These are phyloP conservation scores for Perkinsus chesapeaki DNA, from an alignment of 169 alveolate genomes.

Conservation along the genomic window DNA sequence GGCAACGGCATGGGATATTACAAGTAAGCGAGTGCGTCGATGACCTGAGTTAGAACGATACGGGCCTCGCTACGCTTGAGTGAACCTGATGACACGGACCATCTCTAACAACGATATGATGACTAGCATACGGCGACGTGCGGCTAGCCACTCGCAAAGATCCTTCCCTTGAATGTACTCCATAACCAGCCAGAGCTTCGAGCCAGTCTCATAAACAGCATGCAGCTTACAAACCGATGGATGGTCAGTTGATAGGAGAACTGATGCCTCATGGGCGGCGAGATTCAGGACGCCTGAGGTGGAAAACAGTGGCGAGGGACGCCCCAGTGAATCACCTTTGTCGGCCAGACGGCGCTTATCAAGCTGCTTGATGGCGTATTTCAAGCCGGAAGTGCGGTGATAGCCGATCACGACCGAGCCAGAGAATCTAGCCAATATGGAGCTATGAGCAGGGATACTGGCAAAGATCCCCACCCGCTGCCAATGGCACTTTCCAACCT, in stretches of 20 bases:
- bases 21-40: neutral
- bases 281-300: neutral
- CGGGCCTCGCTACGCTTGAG: neutral
- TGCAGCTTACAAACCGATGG: neutral
- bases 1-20: neutral
- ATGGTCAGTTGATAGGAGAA: neutral
- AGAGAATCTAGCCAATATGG: neutral
- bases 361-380: neutral
- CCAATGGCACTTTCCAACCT: neutral
- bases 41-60: neutral
- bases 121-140: neutral
- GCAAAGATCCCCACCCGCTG: neutral
- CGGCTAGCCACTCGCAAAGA: neutral
- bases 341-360: neutral
- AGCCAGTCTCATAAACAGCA: neutral
- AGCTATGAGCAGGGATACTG: no score
- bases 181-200: neutral
- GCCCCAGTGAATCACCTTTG: neutral
- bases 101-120: neutral
- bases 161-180: neutral
- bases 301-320: neutral
- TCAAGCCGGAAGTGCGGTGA: neutral
- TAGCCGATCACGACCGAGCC: neutral
- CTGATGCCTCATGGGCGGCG: neutral
- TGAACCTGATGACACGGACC: neutral